Percentiles rank a stretch among this genome's conserved stretches.
phyloP scores from a whole-genome alignment of 2,329 filamentous ascomycete species.

The Exophiala sp. region DNA sequence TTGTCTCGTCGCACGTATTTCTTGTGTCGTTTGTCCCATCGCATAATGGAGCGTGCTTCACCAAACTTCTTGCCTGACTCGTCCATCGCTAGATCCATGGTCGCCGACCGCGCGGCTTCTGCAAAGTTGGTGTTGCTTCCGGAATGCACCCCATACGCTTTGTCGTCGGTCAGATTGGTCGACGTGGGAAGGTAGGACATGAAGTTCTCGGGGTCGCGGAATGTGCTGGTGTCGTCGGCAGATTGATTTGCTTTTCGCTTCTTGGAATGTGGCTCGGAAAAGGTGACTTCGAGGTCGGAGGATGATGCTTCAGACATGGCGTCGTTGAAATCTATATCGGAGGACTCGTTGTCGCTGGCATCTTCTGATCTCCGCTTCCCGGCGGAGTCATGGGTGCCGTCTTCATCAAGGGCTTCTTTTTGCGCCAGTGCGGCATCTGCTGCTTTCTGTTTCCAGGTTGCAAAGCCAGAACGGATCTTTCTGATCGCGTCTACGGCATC shows the following conservation, averaged over 20 bases:
- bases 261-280: constrained; percentile 47
- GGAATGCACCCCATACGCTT: constrained; percentile 86
- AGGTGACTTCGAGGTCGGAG: constrained; percentile 62
- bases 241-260: constrained; percentile 44
- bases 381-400: constrained; percentile 24
- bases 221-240: constrained; percentile 49
- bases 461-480: constrained; percentile 39
- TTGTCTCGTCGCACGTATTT: constrained; percentile 91
- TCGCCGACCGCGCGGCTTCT: constrained; percentile 74
- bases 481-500: constrained; percentile 51
- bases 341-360: constrained; percentile 35
- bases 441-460: constrained; percentile 39
- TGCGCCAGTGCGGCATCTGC: constrained; percentile 30
- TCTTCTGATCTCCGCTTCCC: constrained; percentile 32
- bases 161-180: constrained; percentile 76
- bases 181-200: constrained; percentile 90
- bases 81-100: constrained; percentile 85
- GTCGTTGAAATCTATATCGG: constrained; percentile 31
- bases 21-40: constrained; percentile 95
- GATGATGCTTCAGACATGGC: constrained; percentile 57
- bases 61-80: constrained; percentile 75
- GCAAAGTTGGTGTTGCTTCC: constrained; percentile 73
- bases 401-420: constrained; percentile 35
- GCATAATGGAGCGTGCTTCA: constrained; percentile 68
- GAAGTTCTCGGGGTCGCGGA: constrained; percentile 82